Evolutionary conservation across 139 green algal genomes (phyloP), one percentile per base, ranked within the genome.

Genomic region (Parachlorella kessleri): DNA sequence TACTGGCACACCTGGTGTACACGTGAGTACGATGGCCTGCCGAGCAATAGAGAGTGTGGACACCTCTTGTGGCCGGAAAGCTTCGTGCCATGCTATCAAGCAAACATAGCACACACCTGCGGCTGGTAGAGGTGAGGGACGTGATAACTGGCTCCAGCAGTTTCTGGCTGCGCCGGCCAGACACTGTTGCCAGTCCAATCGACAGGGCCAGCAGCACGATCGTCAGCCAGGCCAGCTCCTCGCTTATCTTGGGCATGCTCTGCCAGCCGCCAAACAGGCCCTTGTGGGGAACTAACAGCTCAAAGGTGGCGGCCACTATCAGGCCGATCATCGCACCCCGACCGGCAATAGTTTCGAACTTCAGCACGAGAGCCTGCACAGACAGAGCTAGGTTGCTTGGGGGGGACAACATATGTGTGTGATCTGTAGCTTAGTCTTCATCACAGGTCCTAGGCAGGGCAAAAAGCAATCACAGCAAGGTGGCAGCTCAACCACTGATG

Each of bases 241-340:
- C 32, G 35, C 67, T 36, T 28, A 38, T 23, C 42, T 42, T 32
- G 35, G 21, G 42, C 5, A 35, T 23, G 7, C 63, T 36, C 1
- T 33, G 30, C 28, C 65, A 54, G 23, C n/a, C 53, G 18, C 81
- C 75, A 75, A 86, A 86, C 28, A 86, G 64, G 24, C 81, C 81
- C 21, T 7, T 66, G 2, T 36, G 21, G 2, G 66, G 41, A 54
- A 83, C 35, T 35, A 83, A 33, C 35, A 77, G 5, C 70, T 85
- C 81, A 7, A 40, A 59, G 1, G 21, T 21, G 18, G 38, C 7
- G 3, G 82, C 82, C 14, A 86, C 77, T 0, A 24, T 53, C 23
- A 82, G 75, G 64, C 80, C 80, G 38, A 88, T 72, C 83, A 88
- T 88, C 54, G 80, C 83, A 1, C 39, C 42, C 2, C 83, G 68